phyloP scores from a whole-genome alignment of 768 basidiomycete genomes.

The Pleurotus eryngii region DNA sequence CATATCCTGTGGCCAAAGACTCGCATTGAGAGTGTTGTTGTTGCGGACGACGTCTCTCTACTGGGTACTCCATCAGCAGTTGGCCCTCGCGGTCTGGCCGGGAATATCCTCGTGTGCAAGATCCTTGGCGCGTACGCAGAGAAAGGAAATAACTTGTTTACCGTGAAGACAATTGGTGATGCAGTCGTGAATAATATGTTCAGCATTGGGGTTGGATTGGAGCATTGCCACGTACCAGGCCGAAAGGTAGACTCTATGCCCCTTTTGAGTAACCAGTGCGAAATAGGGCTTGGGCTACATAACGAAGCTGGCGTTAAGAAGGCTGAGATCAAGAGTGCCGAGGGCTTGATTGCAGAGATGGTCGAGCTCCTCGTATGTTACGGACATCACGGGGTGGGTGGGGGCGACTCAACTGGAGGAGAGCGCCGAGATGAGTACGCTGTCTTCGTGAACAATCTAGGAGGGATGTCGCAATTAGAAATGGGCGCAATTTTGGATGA shows the following conservation, averaged over 20 bases:
- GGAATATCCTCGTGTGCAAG: conserved; percentile 53
- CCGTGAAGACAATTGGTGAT: conserved; percentile 31
- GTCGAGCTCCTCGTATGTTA: conserved; percentile 27
- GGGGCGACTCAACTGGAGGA: conserved; percentile 15
- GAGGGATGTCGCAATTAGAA: conserved; percentile 49
- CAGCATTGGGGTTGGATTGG: conserved; percentile 41
- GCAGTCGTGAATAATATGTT: conserved; percentile 28
- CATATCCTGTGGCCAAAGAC: conserved; percentile 26
- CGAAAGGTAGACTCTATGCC: conserved; percentile 13
- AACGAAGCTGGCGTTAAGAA: conserved; percentile 47
- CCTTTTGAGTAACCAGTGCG: conserved; percentile 28
- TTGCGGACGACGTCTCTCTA: conserved; percentile 56
- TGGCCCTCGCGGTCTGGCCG: conserved; percentile 46
- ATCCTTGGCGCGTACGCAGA: conserved; percentile 50
- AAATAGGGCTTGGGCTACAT: conserved; percentile 54
- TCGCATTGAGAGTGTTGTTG: conserved; percentile 43
- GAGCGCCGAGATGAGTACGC: conserved; percentile 40
- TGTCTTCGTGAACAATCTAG: conserved; percentile 54
- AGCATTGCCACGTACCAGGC: conserved; percentile 59
- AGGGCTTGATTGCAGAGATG: conserved; percentile 28
- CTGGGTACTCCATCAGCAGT: conserved; percentile 29
- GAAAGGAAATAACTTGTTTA: conserved; percentile 29
- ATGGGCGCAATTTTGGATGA: conserved; percentile 49
- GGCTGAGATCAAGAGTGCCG: conserved; percentile 32
- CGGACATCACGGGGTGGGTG: too few species aligned